Percentiles rank a stretch among this genome's conserved stretches.
phyloP scores from a whole-genome alignment of 2,329 filamentous ascomycete genomes.

The Emergomyces pasteurianus region DNA sequence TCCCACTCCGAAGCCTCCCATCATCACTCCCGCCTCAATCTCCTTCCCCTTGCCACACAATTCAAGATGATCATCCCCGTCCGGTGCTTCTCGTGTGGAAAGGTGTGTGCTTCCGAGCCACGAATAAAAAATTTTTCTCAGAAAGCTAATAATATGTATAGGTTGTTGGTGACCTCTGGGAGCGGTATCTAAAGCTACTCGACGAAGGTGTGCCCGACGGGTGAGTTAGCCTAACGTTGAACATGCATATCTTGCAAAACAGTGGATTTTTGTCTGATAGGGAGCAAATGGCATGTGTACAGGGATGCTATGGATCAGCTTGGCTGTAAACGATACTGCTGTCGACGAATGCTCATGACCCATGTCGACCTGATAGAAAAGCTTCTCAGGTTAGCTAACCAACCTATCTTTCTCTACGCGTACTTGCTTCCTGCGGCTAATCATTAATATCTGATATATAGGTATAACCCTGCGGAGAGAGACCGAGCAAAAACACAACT shows the following conservation, averaged over 20 bases:
- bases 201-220: constrained; percentile 65
- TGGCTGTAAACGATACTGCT: constrained; percentile 92
- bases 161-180: constrained; percentile 97
- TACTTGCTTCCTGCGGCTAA: neutral
- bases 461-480: constrained; percentile 40
- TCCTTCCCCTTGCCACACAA: neutral
- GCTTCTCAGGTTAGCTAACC: constrained; percentile 62
- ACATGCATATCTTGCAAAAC: constrained; percentile 1
- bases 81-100: constrained; percentile 97
- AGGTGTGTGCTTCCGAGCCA: constrained; percentile 47
- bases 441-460: constrained; percentile 12
- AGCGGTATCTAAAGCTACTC: constrained; percentile 81
- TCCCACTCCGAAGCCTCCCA: neutral
- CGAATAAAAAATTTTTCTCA: neutral
- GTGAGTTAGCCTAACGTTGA: constrained; percentile 37
- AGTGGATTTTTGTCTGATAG: neutral
- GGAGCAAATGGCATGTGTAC: constrained; percentile 8
- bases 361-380: constrained; percentile 99
- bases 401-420: neutral
- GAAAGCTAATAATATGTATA: constrained; percentile 33
- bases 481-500: constrained; percentile 29
- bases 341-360: constrained; percentile 98
- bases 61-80: constrained; percentile 87
- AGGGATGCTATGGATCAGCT: constrained; percentile 96
- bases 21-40: neutral